Conservation (phyloP, 805 yeast genomes). For the Sugiyamaella americana region DNA sequence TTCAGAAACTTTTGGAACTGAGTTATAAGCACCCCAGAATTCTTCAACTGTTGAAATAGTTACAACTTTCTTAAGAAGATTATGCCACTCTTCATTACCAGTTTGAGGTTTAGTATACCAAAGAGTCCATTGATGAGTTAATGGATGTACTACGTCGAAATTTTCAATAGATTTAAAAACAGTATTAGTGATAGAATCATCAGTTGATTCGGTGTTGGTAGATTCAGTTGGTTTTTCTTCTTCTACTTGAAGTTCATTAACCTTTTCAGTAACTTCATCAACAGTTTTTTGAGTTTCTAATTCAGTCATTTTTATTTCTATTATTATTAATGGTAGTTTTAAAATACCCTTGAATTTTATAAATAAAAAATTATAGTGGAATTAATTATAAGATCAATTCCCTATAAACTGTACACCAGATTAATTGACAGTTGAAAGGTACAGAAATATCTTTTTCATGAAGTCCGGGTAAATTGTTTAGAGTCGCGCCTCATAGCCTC, state of each 20-base stretch:
- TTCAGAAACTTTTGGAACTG: slow-evolving; percentile 86
- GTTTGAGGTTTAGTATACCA: slow-evolving; percentile 96
- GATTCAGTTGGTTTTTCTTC: slow-evolving; percentile 2
- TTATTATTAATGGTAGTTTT: too few species aligned
- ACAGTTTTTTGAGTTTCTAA: slow-evolving; percentile 29
- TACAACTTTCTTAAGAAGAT: slow-evolving; percentile 85
- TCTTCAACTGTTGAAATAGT: slow-evolving; percentile 94
- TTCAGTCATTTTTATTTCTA: slow-evolving; percentile 22
- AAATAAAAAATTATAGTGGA: too few species aligned
- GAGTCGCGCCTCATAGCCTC: too few species aligned
- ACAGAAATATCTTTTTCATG: too few species aligned
- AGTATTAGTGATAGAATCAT: slow-evolving; percentile 14
- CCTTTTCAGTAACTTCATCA: slow-evolving; percentile 21
- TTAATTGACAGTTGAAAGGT: too few species aligned
- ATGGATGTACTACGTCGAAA: slow-evolving; percentile 79
- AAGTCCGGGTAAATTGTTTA: too few species aligned
- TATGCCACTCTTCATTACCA: slow-evolving; percentile 77
- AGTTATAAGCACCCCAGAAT: slow-evolving; percentile 96
- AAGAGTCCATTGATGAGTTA: slow-evolving; percentile 86
- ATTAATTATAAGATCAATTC: too few species aligned
- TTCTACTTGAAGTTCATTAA: slow-evolving; percentile 13
- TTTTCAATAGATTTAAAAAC: slow-evolving; percentile 26
- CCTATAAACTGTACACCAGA: too few species aligned
- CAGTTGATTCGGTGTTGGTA: background rate
- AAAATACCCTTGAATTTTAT: too few species aligned